Percentiles rank a stretch among this genome's conserved stretches.
Conservation (phyloP, 31 red algal species). For the Asparagopsis taxiformis region DNA sequence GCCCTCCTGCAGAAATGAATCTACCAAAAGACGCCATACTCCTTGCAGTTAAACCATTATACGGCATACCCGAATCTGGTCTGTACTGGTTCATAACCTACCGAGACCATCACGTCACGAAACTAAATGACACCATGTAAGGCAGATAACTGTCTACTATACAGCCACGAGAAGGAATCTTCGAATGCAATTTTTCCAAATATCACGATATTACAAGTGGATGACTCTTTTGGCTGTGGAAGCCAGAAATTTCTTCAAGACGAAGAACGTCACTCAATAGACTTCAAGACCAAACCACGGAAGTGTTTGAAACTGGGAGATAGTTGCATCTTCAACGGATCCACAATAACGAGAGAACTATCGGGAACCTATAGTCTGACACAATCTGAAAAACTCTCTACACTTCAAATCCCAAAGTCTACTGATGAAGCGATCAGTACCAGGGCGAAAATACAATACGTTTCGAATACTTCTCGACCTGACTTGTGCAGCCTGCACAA, state of each 20-base stretch:
- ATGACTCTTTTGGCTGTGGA: background rate
- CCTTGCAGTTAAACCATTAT: background rate
- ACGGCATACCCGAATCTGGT: conserved; percentile 3
- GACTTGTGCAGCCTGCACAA: background rate
- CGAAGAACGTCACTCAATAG: background rate
- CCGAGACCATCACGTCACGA: background rate
- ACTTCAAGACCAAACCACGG: conserved; percentile 8
- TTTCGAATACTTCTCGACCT: conserved; percentile 1
- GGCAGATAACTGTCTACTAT: background rate
- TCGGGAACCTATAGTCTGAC: background rate
- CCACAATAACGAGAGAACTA: background rate
- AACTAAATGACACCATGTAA: background rate
- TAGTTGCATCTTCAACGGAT: background rate
- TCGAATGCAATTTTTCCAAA: background rate
- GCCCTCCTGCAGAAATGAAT: too few species aligned
- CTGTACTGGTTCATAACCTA: too few species aligned
- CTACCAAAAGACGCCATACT: background rate
- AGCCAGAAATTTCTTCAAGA: background rate
- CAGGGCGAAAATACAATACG: conserved; percentile 4
- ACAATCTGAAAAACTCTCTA: background rate
- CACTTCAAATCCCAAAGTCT: background rate
- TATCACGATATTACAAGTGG: conserved; percentile 5
- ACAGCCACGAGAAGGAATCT: background rate
- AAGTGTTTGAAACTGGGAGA: background rate
- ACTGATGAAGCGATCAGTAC: background rate